Evolutionary conservation across 495 filamentous ascomycete species (phyloP).

Genomic region (Poronia punctata): DNA sequence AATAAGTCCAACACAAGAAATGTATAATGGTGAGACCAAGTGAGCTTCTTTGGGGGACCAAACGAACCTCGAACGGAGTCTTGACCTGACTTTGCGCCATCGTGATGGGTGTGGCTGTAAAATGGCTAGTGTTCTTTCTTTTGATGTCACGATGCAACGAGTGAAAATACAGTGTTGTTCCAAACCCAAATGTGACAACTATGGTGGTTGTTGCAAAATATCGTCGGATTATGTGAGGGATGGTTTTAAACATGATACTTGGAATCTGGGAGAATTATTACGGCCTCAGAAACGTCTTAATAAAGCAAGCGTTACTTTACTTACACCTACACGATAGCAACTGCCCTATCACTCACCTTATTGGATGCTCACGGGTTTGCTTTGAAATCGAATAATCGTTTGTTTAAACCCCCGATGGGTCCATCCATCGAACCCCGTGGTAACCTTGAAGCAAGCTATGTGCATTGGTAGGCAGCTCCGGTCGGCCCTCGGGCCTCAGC

Average conservation of each 20-base stretch:
- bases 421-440: constrained; percentile 9
- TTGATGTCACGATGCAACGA: constrained; percentile 15
- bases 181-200: constrained; percentile 13
- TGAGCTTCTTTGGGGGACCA: neutral
- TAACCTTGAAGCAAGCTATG: no score
- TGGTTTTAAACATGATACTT: constrained; percentile 18
- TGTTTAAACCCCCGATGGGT: constrained; percentile 10
- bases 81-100: constrained; percentile 25
- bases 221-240: constrained; percentile 12
- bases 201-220: constrained; percentile 14
- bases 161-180: constrained; percentile 14
- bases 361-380: constrained; percentile 21
- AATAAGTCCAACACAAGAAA: no score
- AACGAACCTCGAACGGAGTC: constrained; percentile 40
- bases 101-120: constrained; percentile 12
- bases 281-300: no score
- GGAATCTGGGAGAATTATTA: no score
- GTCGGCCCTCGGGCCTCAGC: no score
- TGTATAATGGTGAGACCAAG: no score
- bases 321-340: constrained; percentile 22
- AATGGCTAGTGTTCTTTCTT: constrained; percentile 7
- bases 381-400: constrained; percentile 45
- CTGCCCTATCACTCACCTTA: constrained; percentile 10
- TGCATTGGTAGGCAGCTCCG: no score
- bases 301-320: constrained; percentile 6